Evolutionary conservation across 106 monocot genomes (phyloP).

Genomic region (Acorus gramineus): DNA sequence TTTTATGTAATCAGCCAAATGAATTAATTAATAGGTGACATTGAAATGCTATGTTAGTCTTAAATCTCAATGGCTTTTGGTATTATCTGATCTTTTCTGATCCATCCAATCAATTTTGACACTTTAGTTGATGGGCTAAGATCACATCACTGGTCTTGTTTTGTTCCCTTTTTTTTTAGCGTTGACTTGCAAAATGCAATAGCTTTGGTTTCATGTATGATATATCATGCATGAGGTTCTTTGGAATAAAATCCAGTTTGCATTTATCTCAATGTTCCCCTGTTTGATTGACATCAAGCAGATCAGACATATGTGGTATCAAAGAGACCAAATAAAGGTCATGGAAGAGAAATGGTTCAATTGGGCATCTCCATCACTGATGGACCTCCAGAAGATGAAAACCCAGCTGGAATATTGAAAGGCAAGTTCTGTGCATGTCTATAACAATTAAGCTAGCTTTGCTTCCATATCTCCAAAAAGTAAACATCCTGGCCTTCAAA

Average conservation of each 20-base stretch:
- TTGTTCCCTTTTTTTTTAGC: too few species aligned
- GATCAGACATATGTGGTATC: constrained; percentile 36
- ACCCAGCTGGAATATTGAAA: constrained; percentile 7
- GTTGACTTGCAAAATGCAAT: too few species aligned
- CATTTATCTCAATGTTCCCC: background rate
- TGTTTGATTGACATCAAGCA: constrained; percentile 16
- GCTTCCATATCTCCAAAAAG: too few species aligned
- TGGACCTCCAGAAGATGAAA: constrained; percentile 42
- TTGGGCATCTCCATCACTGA: constrained; percentile 52
- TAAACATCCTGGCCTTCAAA: background rate
- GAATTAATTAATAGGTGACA: too few species aligned
- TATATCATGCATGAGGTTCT: background rate
- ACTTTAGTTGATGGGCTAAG: too few species aligned
- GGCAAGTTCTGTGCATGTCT: constrained; percentile 17
- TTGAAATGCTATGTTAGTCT: too few species aligned
- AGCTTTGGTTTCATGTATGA: background rate
- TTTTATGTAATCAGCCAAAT: too few species aligned
- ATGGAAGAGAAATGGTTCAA: constrained; percentile 78
- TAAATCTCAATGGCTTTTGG: too few species aligned
- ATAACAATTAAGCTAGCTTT: background rate
- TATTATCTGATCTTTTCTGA: too few species aligned
- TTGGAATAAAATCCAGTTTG: background rate
- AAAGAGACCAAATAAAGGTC: constrained; percentile 63
- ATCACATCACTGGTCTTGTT: too few species aligned
- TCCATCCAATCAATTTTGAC: too few species aligned